These are phyloP conservation scores for Cystofilobasidium macerans DNA, from an alignment of 768 basidiomycete genomes.

Conservation along the genomic window DNA sequence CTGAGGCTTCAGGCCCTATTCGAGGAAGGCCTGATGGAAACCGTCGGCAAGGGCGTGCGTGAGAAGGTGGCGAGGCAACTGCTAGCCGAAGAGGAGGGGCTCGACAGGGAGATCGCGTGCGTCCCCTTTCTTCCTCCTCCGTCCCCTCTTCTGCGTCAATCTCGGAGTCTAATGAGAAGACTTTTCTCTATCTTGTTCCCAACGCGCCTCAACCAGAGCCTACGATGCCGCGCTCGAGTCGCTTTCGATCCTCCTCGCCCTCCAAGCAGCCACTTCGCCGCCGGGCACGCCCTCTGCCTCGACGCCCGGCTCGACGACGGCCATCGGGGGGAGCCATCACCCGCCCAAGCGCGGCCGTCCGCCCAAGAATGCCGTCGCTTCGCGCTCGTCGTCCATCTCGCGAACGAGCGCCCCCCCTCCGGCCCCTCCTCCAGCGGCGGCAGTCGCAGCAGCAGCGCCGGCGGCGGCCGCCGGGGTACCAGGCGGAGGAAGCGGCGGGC, in stretches of 20 bases:
- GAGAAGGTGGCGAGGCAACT: background rate
- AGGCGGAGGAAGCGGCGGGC: too few relatives aligned
- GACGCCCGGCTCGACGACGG: background rate
- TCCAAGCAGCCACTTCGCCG: background rate
- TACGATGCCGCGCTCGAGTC: slow-evolving; percentile 3
- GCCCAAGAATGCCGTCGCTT: slow-evolving; percentile 2
- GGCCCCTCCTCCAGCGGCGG: too few relatives aligned
- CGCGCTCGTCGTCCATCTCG: background rate
- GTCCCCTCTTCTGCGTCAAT: background rate
- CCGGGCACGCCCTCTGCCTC: background rate
- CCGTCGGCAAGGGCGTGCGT: background rate
- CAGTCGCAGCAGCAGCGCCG: background rate
- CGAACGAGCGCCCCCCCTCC: background rate
- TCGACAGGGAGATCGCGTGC: slow-evolving; percentile 1
- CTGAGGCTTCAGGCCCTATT: background rate
- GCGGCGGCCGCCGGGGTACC: background rate
- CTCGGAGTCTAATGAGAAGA: background rate
- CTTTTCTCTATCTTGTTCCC: background rate
- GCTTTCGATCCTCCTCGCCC: slow-evolving; percentile 14
- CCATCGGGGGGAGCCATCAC: too few relatives aligned
- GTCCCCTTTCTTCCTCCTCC: background rate
- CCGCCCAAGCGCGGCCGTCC: background rate
- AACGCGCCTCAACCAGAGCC: background rate
- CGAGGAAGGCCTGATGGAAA: background rate
- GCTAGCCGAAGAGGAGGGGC: background rate